Evolutionary conservation across 495 filamentous ascomycete species (phyloP).

Genomic region (Xylaria palmicola): DNA sequence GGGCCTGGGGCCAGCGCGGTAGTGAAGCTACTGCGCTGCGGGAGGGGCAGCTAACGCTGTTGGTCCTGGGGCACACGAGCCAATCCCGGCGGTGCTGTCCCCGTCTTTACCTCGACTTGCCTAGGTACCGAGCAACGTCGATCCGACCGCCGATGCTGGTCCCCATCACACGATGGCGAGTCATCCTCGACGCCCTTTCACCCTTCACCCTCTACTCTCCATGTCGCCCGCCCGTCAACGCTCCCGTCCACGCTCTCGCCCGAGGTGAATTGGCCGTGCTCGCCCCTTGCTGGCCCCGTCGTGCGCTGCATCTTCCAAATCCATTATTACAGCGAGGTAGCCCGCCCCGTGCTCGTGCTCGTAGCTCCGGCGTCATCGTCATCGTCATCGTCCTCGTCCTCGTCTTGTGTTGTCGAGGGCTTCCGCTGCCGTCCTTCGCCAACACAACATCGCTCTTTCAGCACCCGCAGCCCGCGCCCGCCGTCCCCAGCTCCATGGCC

Average conservation of each 20-base stretch:
- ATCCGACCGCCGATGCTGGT: conserved; percentile 1
- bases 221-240: neutral
- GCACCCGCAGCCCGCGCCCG: neutral
- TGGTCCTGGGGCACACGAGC: neutral
- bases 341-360: too few relatives aligned
- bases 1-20: too few relatives aligned
- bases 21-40: too few relatives aligned
- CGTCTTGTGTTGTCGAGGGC: conserved; percentile 13
- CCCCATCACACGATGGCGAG: conserved; percentile 13
- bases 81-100: conserved; percentile 3
- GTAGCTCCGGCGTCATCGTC: conserved; percentile 10
- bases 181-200: conserved; percentile 2
- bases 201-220: neutral
- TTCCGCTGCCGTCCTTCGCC: conserved; percentile 5
- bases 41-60: neutral
- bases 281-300: neutral
- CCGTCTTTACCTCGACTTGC: neutral
- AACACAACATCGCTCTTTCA: too few relatives aligned
- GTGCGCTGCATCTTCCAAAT: neutral
- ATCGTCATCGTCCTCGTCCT: too few relatives aligned
- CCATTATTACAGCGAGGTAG: too few relatives aligned
- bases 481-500: conserved; percentile 13
- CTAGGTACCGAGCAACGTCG: conserved; percentile 6
- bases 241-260: neutral
- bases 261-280: neutral